Percentiles rank a stretch among this genome's conserved stretches.
phyloP scores from a whole-genome alignment of 768 basidiomycete species.

The Boletales sp. region DNA sequence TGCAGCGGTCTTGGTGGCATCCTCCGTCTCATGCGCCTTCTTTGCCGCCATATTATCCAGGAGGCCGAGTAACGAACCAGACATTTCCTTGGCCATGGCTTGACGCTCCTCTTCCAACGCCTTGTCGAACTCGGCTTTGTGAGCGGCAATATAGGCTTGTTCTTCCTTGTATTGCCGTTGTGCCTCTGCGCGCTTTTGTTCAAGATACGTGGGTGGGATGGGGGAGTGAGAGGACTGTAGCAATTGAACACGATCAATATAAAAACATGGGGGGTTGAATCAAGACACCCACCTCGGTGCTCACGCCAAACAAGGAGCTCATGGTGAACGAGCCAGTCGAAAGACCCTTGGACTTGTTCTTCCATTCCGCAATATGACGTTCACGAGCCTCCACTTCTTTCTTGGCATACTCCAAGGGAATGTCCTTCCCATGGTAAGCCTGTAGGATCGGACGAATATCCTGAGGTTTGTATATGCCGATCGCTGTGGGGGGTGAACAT shows the following conservation, averaged over 20 bases:
- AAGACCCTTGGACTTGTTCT: slow-evolving; percentile 40
- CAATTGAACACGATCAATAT: neutral
- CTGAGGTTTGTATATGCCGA: slow-evolving; percentile 83
- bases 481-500: slow-evolving; percentile 47
- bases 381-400: slow-evolving; percentile 82
- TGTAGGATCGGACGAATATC: slow-evolving; percentile 88
- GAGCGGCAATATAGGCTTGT: slow-evolving; percentile 46
- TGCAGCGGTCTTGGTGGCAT: slow-evolving; percentile 4
- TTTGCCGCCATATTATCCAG: slow-evolving; percentile 23
- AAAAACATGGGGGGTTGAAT: neutral
- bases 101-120: slow-evolving; percentile 51
- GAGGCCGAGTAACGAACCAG: slow-evolving; percentile 37
- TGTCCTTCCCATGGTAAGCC: slow-evolving; percentile 83
- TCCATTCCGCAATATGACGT: slow-evolving; percentile 79
- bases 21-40: slow-evolving; percentile 12
- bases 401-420: slow-evolving; percentile 85
- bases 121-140: slow-evolving; percentile 49
- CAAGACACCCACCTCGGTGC: slow-evolving; percentile 25
- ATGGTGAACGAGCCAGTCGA: slow-evolving; percentile 41
- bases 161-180: slow-evolving; percentile 52
- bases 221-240: slow-evolving; percentile 25
- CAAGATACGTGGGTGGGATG: slow-evolving; percentile 48
- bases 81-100: slow-evolving; percentile 46
- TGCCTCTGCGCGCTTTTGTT: slow-evolving; percentile 48
- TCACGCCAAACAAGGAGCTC: slow-evolving; percentile 40